phyloP scores from a whole-genome alignment of 2,329 filamentous ascomycete species.

The Colletotrichum graminicola region DNA sequence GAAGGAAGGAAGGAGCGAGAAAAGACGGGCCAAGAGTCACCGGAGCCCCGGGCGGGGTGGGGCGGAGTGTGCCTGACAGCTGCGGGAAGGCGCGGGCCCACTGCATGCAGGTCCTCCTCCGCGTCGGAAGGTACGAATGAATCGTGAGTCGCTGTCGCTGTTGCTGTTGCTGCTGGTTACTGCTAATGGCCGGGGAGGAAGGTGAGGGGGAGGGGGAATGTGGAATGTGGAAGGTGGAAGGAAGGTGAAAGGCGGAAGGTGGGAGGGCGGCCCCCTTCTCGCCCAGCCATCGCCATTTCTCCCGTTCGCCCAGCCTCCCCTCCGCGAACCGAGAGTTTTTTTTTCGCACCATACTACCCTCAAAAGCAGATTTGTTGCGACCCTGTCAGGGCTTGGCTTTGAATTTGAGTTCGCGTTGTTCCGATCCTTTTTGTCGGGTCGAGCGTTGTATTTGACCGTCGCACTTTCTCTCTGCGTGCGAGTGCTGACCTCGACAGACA shows the following conservation, averaged over 20 bases:
- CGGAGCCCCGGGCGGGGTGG: background rate
- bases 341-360: background rate
- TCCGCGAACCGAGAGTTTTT: background rate
- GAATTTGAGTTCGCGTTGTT: background rate
- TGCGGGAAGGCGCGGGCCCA: background rate
- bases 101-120: conserved; percentile 1
- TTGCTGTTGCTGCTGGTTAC: background rate
- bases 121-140: background rate
- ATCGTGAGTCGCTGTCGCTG: background rate
- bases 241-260: background rate
- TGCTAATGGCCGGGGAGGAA: background rate
- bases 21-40: conserved; percentile 4
- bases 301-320: conserved; percentile 22
- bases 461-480: background rate
- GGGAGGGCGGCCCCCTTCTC: background rate
- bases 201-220: background rate
- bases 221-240: background rate
- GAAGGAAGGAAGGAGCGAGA: background rate
- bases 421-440: background rate
- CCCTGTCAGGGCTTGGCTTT: background rate
- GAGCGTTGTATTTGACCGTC: background rate
- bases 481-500: background rate
- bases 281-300: conserved; percentile 39
- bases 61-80: conserved; percentile 24
- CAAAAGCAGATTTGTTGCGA: no score